Base-by-base conservation (phyloP, 371 early-diverging fungal species). In the Furculomyces boomerangus region DNA sequence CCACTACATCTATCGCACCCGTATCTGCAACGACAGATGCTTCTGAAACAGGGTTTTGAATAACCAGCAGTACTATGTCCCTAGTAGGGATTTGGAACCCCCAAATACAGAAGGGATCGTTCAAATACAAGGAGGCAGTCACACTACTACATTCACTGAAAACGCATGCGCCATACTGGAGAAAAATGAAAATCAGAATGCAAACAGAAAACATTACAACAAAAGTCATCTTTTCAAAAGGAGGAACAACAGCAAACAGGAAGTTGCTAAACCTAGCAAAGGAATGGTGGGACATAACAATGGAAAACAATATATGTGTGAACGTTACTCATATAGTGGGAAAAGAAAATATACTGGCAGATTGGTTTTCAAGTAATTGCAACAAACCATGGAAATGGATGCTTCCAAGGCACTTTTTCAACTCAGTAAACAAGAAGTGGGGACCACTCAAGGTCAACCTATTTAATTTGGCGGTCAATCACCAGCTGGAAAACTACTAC, bases 11-110 rank as follows among this genome's bases (percentile, higher is more conserved):
- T 31, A 43, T 13, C 10, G 8, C 8, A 43, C 43, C 8, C 28
- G 26, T 28, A 53, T 53, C 26, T 27, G 31, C n/a, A 53, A 40
- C 53, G 29, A 50, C 51, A 13, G 29, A 50, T 50, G 51, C 51
- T 22, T 22, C 22, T n/a, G 51, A 29, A 30, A 50, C 51, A 14
- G 51, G 51, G 10, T 53, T 13, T 10, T 13, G 53, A 16, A 14
- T 53, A 26, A 5, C 39, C 27, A 40, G 41, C 25, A 20, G 30
- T 25, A 26, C 2, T 5, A 43, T 43, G 43, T 43, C 43, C 22
- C 7, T 20, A 20, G 5, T 3, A 13, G 43, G 20, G 22, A 20
- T 22, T 43, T 43, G 43, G 22, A 20, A 43, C 3, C 22, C 43
- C 10, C 5, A 8, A 43, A 43, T 20, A 43, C 20, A 13, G 5